Evolutionary conservation across 345 rosid species (phyloP).

Genomic region (Murraya paniculata): DNA sequence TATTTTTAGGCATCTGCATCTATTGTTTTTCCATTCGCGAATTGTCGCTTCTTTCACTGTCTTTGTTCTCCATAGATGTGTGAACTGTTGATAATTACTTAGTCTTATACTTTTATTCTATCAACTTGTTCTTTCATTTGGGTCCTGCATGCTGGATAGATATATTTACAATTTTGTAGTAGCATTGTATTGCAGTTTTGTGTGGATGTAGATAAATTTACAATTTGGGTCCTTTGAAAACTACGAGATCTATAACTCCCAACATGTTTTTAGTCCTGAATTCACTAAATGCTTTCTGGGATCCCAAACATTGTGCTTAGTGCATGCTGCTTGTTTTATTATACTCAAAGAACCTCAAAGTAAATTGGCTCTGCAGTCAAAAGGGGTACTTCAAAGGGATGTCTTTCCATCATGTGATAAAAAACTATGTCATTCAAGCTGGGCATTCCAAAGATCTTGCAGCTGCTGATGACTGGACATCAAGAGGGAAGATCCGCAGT

Average conservation of each 20-base stretch:
- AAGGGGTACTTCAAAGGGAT: constrained; percentile 78
- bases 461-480: constrained; percentile 76
- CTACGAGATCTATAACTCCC: not conserved
- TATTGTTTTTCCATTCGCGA: not conserved
- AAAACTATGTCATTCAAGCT: constrained; percentile 85
- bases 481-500: constrained; percentile 68
- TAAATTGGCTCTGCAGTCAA: constrained; percentile 55
- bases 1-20: constrained; percentile 2
- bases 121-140: not conserved
- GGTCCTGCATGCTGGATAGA: not conserved
- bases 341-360: not conserved
- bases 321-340: not conserved
- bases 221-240: no score
- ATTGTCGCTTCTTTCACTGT: not conserved
- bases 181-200: not conserved
- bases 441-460: constrained; percentile 55
- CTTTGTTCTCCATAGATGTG: not conserved
- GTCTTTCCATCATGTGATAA: constrained; percentile 77
- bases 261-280: not conserved
- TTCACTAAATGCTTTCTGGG: not conserved
- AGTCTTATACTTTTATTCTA: not conserved
- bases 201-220: not conserved
- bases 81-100: not conserved
- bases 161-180: not conserved
- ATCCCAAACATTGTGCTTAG: not conserved